Conservation (phyloP, 371 early-diverging fungal genomes). For the Saksenaea vasiformis region DNA sequence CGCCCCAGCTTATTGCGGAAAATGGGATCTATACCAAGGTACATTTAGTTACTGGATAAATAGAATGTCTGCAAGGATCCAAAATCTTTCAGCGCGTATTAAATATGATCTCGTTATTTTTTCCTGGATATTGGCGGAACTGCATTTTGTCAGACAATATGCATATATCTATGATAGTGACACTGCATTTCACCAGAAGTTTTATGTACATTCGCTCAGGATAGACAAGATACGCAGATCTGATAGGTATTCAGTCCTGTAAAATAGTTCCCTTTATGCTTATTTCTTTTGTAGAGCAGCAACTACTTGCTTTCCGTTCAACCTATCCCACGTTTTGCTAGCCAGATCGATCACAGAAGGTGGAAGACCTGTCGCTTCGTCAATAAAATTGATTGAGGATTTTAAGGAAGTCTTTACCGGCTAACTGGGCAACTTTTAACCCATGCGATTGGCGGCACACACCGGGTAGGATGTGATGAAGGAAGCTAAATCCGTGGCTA, state of each 20-base stretch:
- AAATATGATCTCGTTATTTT: no score
- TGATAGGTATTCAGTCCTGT: no score
- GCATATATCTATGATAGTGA: no score
- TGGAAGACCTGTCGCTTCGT: background rate
- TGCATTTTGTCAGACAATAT: no score
- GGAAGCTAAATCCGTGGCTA: constrained; percentile 53
- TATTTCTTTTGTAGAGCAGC: background rate
- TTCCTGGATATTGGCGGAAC: no score
- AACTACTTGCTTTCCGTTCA: background rate
- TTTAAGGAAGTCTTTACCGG: constrained; percentile 42
- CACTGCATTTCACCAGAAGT: no score
- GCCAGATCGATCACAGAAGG: constrained; percentile 6
- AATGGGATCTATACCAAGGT: no score
- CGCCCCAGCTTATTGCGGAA: no score
- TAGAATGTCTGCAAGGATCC: no score
- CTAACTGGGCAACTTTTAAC: constrained; percentile 70
- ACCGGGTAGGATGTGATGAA: constrained; percentile 63
- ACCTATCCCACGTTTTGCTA: background rate
- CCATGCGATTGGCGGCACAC: constrained; percentile 69
- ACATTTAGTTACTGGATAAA: no score
- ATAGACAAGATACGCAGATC: no score
- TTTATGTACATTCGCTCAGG: background rate
- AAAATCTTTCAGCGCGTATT: no score
- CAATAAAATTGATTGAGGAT: background rate
- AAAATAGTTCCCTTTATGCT: background rate